A percentile compares a stretch with the other conserved stretches of the same genome.
Conservation (phyloP, 371 early-diverging fungal species). For the Apophysomyces ossiformis region DNA sequence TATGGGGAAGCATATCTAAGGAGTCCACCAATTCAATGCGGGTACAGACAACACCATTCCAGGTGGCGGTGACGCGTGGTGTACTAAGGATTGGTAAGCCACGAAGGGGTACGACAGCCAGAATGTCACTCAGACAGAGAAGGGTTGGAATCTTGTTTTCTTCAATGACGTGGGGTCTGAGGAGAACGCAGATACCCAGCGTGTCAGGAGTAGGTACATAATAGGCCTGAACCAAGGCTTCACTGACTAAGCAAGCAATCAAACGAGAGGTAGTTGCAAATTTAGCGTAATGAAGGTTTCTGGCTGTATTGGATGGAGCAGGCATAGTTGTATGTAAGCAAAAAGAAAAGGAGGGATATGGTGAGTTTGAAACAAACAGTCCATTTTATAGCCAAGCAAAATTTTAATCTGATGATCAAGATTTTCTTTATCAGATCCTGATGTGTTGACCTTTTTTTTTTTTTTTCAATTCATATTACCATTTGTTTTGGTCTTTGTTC, state of each 20-base stretch:
- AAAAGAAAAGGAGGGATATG: slow-evolving; percentile 5
- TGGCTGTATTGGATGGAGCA: slow-evolving; percentile 20
- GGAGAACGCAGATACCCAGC: slow-evolving; percentile 19
- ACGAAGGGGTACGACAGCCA: slow-evolving; percentile 47
- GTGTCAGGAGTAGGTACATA: slow-evolving; percentile 33
- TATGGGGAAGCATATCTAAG: slow-evolving; percentile 51
- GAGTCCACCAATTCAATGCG: slow-evolving; percentile 44
- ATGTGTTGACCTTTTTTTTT: background rate
- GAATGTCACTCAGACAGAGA: slow-evolving; percentile 26
- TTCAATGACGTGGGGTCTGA: slow-evolving; percentile 1
- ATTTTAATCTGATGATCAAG: slow-evolving; percentile 9
- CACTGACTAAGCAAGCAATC: slow-evolving; percentile 63
- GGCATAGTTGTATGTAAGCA: slow-evolving; percentile 21
- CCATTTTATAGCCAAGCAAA: background rate
- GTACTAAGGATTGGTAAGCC: slow-evolving; percentile 38
- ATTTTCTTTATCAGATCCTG: slow-evolving; percentile 4
- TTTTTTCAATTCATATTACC: too few species aligned
- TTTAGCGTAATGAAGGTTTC: slow-evolving; percentile 45
- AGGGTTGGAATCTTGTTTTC: background rate
- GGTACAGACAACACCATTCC: slow-evolving; percentile 36
- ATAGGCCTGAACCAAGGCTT: slow-evolving; percentile 53
- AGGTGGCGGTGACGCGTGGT: slow-evolving; percentile 9
- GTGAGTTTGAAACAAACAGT: background rate
- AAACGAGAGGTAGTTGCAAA: slow-evolving; percentile 67
- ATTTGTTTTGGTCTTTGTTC: background rate